Base-by-base conservation (phyloP, 106 monocot genomes). In the Dendrobium chrysotoxum region DNA sequence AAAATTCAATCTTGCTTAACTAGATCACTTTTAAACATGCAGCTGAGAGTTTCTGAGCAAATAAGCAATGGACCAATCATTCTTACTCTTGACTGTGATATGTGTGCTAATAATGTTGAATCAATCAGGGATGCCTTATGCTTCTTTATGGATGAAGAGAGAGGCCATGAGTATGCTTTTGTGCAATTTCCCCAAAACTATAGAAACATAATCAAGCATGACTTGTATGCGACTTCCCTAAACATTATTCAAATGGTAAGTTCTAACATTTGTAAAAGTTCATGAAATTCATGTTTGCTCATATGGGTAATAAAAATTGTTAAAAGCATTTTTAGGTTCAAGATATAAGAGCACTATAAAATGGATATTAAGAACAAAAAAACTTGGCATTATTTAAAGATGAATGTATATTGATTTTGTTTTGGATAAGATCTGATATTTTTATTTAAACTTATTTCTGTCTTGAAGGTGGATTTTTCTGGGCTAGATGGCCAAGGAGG, bases 71-170 rank as follows among this genome's bases (percentile, higher is more conserved):
- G 91, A 7, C 77, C 75, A 9, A 55, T 91, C 66, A 85, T 91
- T 50, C 87, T 94, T 78, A 94, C 83, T 68, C 75, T 94, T 23
- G 91, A 94, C 64, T 94, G 94, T 25, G 94, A 94, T 68, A 94
- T 91, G 94, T 90, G 86, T 85, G 90, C 87, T 0, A 95, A 90
- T 81, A 84, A 87, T 40, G 79, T 86, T 9, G 77, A 81, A 78
- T 81, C 87, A 0, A 78, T 92, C 30, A 89, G 78, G 30, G 89
- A 89, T 67, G 89, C 80, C 20, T 39, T 89, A 18, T 89, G 89
- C 54, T 86, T 89, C 82, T 86, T 89, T 77, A 77, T 84, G 89
- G 89, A 89, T 55, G 80, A 86, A 77, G 68, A 81, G 64, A 77
- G 47, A 7, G 89, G 89, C 13, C 54, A 84, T 40, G 79, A 89